phyloP scores from a whole-genome alignment of 192 early-diverging fungal genomes.

The Backusella liffmaniae region DNA sequence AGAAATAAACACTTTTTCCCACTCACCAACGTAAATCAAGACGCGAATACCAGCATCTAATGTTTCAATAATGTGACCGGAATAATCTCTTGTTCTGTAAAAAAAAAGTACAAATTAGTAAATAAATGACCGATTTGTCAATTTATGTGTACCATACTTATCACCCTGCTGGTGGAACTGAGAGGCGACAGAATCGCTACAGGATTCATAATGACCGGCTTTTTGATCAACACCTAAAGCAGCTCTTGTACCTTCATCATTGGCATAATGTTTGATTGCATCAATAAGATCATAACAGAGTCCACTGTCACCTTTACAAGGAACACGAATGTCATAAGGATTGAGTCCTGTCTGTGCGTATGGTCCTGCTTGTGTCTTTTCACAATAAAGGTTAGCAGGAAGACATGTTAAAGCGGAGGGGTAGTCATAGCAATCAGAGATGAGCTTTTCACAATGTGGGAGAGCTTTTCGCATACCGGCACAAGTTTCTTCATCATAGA shows the following conservation, averaged over 20 bases:
- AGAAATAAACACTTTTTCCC: not conserved
- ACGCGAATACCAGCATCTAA: constrained; percentile 82
- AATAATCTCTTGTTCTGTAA: constrained; percentile 19
- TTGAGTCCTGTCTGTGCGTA: constrained; percentile 82
- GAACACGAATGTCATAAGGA: constrained; percentile 90
- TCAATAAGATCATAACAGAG: constrained; percentile 88
- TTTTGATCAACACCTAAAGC: constrained; percentile 74
- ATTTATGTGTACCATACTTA: constrained; percentile 9
- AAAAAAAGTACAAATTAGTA: constrained; percentile 25
- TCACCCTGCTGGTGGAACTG: constrained; percentile 29
- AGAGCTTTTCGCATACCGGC: constrained; percentile 70
- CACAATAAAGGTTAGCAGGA: constrained; percentile 84
- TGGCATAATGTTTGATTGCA: constrained; percentile 79
- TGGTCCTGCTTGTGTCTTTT: constrained; percentile 41
- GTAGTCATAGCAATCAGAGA: constrained; percentile 83
- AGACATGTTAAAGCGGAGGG: constrained; percentile 76
- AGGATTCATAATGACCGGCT: constrained; percentile 65
- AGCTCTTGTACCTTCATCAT: constrained; percentile 69
- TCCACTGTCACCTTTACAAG: constrained; percentile 74
- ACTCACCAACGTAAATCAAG: constrained; percentile 81
- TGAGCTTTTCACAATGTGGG: constrained; percentile 72
- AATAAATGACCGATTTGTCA: constrained; percentile 27
- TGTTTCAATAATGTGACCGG: constrained; percentile 36
- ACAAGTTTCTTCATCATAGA: constrained; percentile 72
- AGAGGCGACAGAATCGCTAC: constrained; percentile 54